A percentile compares a stretch with the other conserved stretches of the same genome.
These are phyloP conservation scores for Cladosporium halotolerans DNA, from an alignment of 2,329 filamentous ascomycete species.

Conservation along the genomic window DNA sequence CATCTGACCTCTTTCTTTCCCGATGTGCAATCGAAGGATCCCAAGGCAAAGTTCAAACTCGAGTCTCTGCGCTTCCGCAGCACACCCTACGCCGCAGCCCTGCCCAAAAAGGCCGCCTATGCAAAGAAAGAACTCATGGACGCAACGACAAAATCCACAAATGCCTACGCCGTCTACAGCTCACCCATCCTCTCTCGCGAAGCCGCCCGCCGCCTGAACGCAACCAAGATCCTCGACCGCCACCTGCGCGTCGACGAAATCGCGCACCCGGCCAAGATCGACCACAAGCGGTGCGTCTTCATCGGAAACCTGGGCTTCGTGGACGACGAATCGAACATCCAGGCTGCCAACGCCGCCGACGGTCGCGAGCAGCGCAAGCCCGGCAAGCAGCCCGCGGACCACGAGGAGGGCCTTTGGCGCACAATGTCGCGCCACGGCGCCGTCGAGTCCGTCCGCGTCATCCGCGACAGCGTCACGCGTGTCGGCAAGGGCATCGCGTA, in stretches of 20 bases:
- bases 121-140: constrained; percentile 88
- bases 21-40: constrained; percentile 37
- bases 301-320: constrained; percentile 95
- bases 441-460: constrained; percentile 88
- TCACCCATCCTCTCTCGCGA: constrained; percentile 67
- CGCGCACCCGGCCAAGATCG: constrained; percentile 74
- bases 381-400: constrained; percentile 66
- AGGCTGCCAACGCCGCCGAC: constrained; percentile 55
- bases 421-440: constrained; percentile 70
- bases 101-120: constrained; percentile 91
- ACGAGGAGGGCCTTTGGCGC: constrained; percentile 89
- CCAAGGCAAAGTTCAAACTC: constrained; percentile 53
- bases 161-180: constrained; percentile 88
- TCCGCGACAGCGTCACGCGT: constrained; percentile 81
- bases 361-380: constrained; percentile 59
- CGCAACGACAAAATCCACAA: constrained; percentile 84
- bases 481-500: constrained; percentile 97
- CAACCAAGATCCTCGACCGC: constrained; percentile 72
- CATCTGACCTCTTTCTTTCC: constrained; percentile 73
- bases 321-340: constrained; percentile 74
- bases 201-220: constrained; percentile 73
- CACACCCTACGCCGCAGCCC: constrained; percentile 70
- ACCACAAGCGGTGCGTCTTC: constrained; percentile 87
- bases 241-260: constrained; percentile 89
- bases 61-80: constrained; percentile 94